These are phyloP conservation scores for Elsinoe ampelina DNA, from an alignment of 2,329 filamentous ascomycete species.

Conservation along the genomic window DNA sequence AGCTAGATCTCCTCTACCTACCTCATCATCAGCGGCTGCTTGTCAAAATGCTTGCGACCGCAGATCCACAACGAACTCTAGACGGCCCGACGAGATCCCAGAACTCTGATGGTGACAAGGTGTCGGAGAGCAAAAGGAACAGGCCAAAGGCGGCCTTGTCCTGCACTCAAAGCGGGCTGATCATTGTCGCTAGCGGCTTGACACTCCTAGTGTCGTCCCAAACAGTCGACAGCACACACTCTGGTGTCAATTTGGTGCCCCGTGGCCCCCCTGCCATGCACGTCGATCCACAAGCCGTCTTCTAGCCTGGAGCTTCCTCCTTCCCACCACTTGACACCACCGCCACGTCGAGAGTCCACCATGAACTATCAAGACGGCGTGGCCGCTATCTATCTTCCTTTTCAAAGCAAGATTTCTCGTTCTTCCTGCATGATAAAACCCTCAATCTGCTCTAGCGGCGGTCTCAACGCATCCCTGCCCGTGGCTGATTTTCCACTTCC, in stretches of 20 bases:
- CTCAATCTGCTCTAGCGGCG: slow-evolving; percentile 1
- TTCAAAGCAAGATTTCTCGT: slow-evolving; percentile 3
- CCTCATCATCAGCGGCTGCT: slow-evolving; percentile 1
- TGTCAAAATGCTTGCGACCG: not conserved
- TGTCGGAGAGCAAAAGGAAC: not conserved
- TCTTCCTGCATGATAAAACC: not conserved
- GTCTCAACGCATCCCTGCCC: slow-evolving; percentile 7
- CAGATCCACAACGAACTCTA: slow-evolving; percentile 4
- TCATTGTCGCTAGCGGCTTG: slow-evolving; percentile 8
- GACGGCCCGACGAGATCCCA: not conserved
- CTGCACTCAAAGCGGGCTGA: not conserved
- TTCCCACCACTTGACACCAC: slow-evolving; percentile 2
- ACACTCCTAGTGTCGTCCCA: not conserved
- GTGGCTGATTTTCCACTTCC: slow-evolving; percentile 11
- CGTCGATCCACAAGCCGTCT: slow-evolving; percentile 10
- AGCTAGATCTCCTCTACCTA: not conserved
- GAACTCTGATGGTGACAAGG: not conserved
- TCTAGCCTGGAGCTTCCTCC: slow-evolving; percentile 7
- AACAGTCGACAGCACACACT: not conserved
- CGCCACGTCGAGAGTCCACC: not conserved
- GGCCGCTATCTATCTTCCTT: slow-evolving; percentile 2
- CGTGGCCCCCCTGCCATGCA: slow-evolving; percentile 4
- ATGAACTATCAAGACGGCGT: slow-evolving; percentile 5
- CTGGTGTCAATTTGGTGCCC: not conserved
- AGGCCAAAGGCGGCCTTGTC: not conserved